These are phyloP conservation scores for Saksenaea vasiformis DNA, from an alignment of 371 early-diverging fungal genomes.

Conservation along the genomic window DNA sequence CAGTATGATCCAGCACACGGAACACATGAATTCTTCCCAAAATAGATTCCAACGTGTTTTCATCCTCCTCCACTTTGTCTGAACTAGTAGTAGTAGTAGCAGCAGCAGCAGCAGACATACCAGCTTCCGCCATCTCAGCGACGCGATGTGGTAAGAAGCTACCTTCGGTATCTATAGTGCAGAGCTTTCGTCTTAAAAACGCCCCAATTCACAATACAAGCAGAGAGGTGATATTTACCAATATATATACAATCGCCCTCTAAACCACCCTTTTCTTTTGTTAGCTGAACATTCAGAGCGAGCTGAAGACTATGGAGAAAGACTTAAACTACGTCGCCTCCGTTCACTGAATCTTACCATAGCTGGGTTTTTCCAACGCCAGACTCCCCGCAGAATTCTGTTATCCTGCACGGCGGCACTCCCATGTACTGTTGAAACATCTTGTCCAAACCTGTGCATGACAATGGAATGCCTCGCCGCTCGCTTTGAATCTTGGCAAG, in stretches of 20 bases:
- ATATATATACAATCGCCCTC: constrained; percentile 67
- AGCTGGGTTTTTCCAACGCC: constrained; percentile 72
- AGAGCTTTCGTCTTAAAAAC: neutral
- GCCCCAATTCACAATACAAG: too few relatives aligned
- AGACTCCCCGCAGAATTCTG: constrained; percentile 68
- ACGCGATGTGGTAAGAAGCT: constrained; percentile 49
- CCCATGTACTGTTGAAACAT: constrained; percentile 47
- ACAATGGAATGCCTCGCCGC: constrained; percentile 37
- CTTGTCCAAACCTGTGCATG: constrained; percentile 41
- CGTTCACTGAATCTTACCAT: constrained; percentile 38
- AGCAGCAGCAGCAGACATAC: neutral
- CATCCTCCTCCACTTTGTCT: neutral
- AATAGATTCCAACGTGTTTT: constrained; percentile 5
- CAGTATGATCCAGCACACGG: constrained; percentile 50
- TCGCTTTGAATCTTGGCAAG: constrained; percentile 6
- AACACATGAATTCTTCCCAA: constrained; percentile 54
- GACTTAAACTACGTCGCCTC: neutral
- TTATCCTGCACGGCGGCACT: constrained; percentile 51
- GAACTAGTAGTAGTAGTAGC: neutral
- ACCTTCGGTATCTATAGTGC: constrained; percentile 67
- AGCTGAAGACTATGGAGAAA: constrained; percentile 64
- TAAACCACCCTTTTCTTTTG: constrained; percentile 34
- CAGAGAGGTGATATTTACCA: too few relatives aligned
- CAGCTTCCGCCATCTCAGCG: constrained; percentile 38
- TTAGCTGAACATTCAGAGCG: constrained; percentile 57